A percentile compares a stretch with the other conserved stretches of the same genome.
Conservation (phyloP, 2,329 filamentous ascomycete genomes). For the Pseudogymnoascus sp. region DNA sequence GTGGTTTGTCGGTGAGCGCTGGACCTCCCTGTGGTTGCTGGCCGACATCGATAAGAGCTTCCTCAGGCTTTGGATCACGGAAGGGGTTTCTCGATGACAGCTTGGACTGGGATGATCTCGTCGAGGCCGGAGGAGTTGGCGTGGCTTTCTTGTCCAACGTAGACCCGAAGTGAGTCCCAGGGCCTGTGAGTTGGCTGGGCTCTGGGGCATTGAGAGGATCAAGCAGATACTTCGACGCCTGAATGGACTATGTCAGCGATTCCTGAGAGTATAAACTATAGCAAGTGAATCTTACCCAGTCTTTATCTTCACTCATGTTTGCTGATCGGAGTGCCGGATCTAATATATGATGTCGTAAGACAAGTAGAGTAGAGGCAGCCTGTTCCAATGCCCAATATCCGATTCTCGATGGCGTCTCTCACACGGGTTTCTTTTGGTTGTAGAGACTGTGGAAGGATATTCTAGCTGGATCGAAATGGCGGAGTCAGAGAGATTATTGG, state of each 20-base stretch:
- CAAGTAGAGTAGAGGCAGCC: neutral
- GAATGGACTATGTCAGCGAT: constrained; percentile 12
- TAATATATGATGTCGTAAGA: too few relatives aligned
- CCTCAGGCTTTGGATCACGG: constrained; percentile 22
- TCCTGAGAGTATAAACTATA: neutral
- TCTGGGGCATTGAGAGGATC: constrained; percentile 62
- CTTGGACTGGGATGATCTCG: constrained; percentile 40
- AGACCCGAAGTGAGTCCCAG: constrained; percentile 40
- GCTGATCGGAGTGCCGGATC: too few relatives aligned
- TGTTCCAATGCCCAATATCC: neutral
- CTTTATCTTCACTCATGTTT: constrained; percentile 8
- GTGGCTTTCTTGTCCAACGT: constrained; percentile 7
- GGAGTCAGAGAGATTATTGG: constrained; percentile 5
- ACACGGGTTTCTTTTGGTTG: neutral
- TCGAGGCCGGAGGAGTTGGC: constrained; percentile 46
- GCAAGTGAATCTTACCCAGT: constrained; percentile 3
- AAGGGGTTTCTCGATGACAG: constrained; percentile 41
- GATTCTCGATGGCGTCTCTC: neutral
- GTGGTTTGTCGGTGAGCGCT: constrained; percentile 15
- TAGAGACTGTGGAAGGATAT: constrained; percentile 2
- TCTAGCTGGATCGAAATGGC: constrained; percentile 2
- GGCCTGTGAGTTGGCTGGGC: constrained; percentile 58
- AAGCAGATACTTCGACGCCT: constrained; percentile 61
- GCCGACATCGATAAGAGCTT: constrained; percentile 28
- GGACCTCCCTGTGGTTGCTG: constrained; percentile 14